Conservation (phyloP, 2,329 filamentous ascomycete species). For the Aspergillus melleus region DNA sequence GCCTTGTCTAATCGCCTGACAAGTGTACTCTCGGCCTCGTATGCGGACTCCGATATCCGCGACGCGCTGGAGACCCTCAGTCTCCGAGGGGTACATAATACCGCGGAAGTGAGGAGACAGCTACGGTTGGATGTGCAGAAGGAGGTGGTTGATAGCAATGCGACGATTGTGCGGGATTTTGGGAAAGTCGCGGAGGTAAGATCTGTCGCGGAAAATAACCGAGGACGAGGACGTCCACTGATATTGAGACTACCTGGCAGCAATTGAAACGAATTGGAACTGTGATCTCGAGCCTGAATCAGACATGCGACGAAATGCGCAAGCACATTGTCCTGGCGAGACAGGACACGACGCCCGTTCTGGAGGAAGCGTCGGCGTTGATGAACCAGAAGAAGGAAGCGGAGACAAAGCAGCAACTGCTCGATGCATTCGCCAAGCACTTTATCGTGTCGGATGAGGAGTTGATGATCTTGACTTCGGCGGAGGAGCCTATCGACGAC, state of each 20-base stretch:
- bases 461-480: conserved; percentile 70
- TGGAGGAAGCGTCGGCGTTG: conserved; percentile 74
- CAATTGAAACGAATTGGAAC: conserved; percentile 83
- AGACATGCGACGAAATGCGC: conserved; percentile 77
- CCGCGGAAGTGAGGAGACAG: conserved; percentile 73
- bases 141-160: conserved; percentile 91
- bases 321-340: conserved; percentile 73
- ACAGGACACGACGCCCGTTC: conserved; percentile 68
- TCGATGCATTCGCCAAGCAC: conserved; percentile 75
- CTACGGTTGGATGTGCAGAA: conserved; percentile 82
- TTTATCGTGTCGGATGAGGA: conserved; percentile 86
- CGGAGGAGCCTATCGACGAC: conserved; percentile 79
- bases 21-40: conserved; percentile 83
- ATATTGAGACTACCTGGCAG: conserved; percentile 44
- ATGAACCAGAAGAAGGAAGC: conserved; percentile 71
- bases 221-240: conserved; percentile 13
- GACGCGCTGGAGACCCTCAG: conserved; percentile 81
- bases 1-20: conserved; percentile 80
- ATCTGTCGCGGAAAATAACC: neutral
- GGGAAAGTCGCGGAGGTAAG: conserved; percentile 81
- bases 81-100: conserved; percentile 68
- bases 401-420: conserved; percentile 75
- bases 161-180: conserved; percentile 83
- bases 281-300: conserved; percentile 76
- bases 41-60: conserved; percentile 87